Evolutionary conservation across 805 yeast genomes (phyloP), one percentile per base, ranked within the genome.

Genomic region (Pichia nanzhaoensis): DNA sequence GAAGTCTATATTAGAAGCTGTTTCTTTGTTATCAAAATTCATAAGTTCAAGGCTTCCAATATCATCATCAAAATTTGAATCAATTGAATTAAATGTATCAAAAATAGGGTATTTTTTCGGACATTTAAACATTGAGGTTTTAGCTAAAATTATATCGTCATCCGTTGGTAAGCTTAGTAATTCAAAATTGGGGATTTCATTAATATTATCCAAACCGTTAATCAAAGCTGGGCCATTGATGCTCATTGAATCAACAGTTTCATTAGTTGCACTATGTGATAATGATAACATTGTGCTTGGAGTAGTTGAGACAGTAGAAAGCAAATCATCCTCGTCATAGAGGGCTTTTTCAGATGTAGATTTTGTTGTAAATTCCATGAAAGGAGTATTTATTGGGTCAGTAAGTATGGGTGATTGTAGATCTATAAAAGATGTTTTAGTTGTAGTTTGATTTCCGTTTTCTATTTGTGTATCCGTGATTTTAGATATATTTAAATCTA

Each of bases 221-320:
- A n/a, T 17, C n/a, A 37, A 27, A 3, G 17, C 22, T 19, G 41
- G 18, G 5, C 41, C 35, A 19, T 49, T 47, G 27, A 54, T 41
- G 17, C 50, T 47, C 30, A 54, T 41, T 18, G 61, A 52, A 31
- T 59, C 63, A 17, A 55, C 32, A 1, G 63, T 58, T 22, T 59
- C 64, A 47, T 57, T 59, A 1, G 64, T 59, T 37, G 53, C 55
- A 34, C 45, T 36, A 13, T 32, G 31, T 13, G 51, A 56, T 22
- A 58, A 52, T 39, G 62, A 55, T 16, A 56, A 48, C 53, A 52
- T 51, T 6, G 54, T 55, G 31, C 52, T 50, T 36, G 56, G 56
- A 14, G 58, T 55, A 12, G 51, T 52, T 14, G 54, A 53, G n/a
- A 52, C 50, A 16, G 60, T 53, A 14, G 61, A 56, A 5, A 54